Evolutionary conservation across 2,329 filamentous ascomycete species (phyloP).

Genomic region (Sporothrix euskadiensis): DNA sequence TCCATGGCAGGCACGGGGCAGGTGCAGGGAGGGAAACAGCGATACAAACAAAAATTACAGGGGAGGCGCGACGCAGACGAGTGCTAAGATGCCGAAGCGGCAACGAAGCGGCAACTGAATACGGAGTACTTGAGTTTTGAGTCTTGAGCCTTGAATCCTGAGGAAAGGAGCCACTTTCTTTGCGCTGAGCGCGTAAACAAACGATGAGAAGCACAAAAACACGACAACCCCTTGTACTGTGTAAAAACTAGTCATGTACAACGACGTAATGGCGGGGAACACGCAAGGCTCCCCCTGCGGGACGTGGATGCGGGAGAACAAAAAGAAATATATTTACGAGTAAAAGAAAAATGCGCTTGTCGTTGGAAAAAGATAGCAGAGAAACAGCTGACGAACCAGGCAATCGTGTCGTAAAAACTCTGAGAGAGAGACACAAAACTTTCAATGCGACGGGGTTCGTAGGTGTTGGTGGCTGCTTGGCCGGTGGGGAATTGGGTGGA

Average conservation of each 20-base stretch:
- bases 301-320: not conserved
- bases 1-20: not conserved
- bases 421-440: not conserved
- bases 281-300: not conserved
- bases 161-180: not conserved
- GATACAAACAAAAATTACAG: not conserved
- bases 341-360: not conserved
- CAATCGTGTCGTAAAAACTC: not conserved
- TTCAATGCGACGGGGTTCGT: not conserved
- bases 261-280: slow-evolving; percentile 26
- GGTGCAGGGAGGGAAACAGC: not conserved
- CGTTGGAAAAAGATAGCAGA: not conserved
- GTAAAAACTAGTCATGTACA: slow-evolving; percentile 3
- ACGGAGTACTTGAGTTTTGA: too few species aligned
- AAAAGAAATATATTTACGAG: not conserved
- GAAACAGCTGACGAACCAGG: not conserved
- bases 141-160: too few species aligned
- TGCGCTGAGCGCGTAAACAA: not conserved
- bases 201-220: not conserved
- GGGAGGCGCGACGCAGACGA: not conserved
- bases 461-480: not conserved
- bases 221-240: not conserved
- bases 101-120: not conserved
- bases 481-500: not conserved
- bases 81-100: not conserved